Evolutionary conservation across 805 yeast species (phyloP).

Genomic region (Hanseniaspora nectarophila): DNA sequence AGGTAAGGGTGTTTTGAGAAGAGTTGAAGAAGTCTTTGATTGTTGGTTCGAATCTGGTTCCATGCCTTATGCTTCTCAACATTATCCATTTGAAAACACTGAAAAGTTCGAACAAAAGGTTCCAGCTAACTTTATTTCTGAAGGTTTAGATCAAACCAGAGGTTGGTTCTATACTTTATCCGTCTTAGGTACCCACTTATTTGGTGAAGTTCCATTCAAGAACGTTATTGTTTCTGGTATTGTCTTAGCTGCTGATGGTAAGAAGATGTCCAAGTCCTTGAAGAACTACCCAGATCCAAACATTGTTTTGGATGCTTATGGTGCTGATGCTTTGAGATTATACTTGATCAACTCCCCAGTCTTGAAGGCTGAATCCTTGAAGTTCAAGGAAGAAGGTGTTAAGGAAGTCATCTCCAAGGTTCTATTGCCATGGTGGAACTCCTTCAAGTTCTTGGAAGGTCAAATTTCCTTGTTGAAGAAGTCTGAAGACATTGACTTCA

Average conservation of each 20-base stretch:
- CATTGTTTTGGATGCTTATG: conserved; percentile 69
- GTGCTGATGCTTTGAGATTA: conserved; percentile 95
- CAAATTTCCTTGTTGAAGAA: conserved; percentile 78
- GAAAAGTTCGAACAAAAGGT: conserved; percentile 59
- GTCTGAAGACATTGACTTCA: conserved; percentile 55
- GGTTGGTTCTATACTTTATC: conserved; percentile 99
- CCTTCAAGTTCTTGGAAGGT: conserved; percentile 91
- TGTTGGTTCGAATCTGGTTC: conserved; percentile 99
- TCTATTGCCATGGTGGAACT: conserved; percentile 96
- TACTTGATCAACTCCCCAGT: conserved; percentile 97
- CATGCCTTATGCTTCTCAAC: conserved; percentile 96
- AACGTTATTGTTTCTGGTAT: conserved; percentile 94
- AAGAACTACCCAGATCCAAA: conserved; percentile 96
- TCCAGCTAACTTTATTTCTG: conserved; percentile 97
- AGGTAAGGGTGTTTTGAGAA: conserved; percentile 77
- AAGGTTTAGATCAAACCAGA: conserved; percentile 98
- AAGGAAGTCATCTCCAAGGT: conserved; percentile 95
- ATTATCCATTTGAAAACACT: conserved; percentile 85
- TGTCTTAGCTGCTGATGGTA: conserved; percentile 94
- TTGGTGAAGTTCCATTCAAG: conserved; percentile 83
- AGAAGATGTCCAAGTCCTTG: conserved; percentile 96
- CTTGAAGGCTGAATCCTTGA: conserved; percentile 87
- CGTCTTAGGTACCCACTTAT: conserved; percentile 88
- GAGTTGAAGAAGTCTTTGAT: conserved; percentile 96
- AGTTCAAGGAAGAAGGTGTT: conserved; percentile 97